Conservation (phyloP, 768 basidiomycete species). For the Porphyrellus cyaneotinctus region DNA sequence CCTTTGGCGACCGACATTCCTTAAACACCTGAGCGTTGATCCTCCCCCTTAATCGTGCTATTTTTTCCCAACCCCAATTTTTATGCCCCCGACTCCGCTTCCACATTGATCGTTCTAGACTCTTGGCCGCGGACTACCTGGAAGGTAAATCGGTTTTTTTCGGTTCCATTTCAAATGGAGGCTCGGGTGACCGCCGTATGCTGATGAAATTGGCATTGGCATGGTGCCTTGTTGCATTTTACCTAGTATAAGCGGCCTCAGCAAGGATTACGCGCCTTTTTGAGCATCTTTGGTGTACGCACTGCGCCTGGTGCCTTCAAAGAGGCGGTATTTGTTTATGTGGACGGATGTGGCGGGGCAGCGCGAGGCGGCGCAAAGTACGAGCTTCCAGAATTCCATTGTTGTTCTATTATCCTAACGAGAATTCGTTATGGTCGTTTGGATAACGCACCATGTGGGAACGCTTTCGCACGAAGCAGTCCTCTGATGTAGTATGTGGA, state of each 20-base stretch:
- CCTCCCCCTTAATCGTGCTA: background rate
- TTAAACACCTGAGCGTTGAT: slow-evolving; percentile 11
- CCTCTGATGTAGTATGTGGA: background rate
- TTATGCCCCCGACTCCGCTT: background rate
- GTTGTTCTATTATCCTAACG: background rate
- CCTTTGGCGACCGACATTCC: background rate
- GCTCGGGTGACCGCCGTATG: background rate
- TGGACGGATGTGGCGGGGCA: background rate
- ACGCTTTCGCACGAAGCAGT: background rate
- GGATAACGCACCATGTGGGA: background rate
- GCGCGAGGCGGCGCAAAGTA: slow-evolving; percentile 17
- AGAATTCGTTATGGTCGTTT: slow-evolving; percentile 1
- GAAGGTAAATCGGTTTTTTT: slow-evolving; percentile 44
- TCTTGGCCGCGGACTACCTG: slow-evolving; percentile 63
- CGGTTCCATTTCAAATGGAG: slow-evolving; percentile 15
- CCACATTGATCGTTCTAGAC: slow-evolving; percentile 31
- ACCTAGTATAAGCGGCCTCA: slow-evolving; percentile 3
- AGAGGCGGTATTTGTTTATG: slow-evolving; percentile 1
- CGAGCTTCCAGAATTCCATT: slow-evolving; percentile 2
- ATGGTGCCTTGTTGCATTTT: slow-evolving; percentile 4
- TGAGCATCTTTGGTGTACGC: background rate
- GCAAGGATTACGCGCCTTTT: background rate
- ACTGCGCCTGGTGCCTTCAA: background rate
- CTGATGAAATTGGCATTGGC: slow-evolving; percentile 11
- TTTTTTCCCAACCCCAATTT: slow-evolving; percentile 8